These are phyloP conservation scores for Melastoma malabathricum DNA, from an alignment of 345 rosid species.

Conservation along the genomic window DNA sequence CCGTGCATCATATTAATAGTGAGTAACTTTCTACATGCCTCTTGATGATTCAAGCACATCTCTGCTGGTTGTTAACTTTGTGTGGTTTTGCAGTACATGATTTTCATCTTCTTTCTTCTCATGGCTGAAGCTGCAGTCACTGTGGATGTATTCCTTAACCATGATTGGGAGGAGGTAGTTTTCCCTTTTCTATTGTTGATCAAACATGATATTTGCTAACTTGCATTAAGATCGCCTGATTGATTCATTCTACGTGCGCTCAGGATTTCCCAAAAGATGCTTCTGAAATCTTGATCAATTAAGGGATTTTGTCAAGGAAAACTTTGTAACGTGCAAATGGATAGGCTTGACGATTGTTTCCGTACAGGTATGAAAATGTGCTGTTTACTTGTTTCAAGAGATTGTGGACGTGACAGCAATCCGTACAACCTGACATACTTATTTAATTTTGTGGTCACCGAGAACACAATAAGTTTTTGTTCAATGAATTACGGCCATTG, in stretches of 20 bases:
- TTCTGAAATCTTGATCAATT: constrained; percentile 48
- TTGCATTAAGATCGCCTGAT: background rate
- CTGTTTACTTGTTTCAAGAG: too few species aligned
- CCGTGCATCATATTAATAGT: too few species aligned
- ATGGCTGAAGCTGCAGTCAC: constrained; percentile 71
- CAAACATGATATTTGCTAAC: background rate
- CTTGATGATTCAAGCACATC: background rate
- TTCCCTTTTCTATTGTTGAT: background rate
- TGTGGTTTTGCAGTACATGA: constrained; percentile 49
- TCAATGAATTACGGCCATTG: background rate
- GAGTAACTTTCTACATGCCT: too few species aligned
- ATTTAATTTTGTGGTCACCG: too few species aligned
- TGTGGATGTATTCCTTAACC: constrained; percentile 62
- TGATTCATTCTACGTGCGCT: constrained; percentile 7
- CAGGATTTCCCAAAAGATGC: constrained; percentile 92
- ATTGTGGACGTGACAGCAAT: too few species aligned
- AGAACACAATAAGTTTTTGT: background rate
- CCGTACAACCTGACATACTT: too few species aligned
- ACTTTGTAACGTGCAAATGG: constrained; percentile 74
- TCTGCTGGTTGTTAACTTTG: constrained; percentile 12
- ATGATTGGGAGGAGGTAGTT: constrained; percentile 68
- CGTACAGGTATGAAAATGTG: constrained; percentile 36
- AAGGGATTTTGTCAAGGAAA: constrained; percentile 48
- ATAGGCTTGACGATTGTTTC: constrained; percentile 61
- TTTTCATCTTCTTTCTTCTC: constrained; percentile 46